Percentiles rank a stretch among this genome's conserved stretches.
Conservation (phyloP, 345 rosid species). For the Eucalyptus brandiana region DNA sequence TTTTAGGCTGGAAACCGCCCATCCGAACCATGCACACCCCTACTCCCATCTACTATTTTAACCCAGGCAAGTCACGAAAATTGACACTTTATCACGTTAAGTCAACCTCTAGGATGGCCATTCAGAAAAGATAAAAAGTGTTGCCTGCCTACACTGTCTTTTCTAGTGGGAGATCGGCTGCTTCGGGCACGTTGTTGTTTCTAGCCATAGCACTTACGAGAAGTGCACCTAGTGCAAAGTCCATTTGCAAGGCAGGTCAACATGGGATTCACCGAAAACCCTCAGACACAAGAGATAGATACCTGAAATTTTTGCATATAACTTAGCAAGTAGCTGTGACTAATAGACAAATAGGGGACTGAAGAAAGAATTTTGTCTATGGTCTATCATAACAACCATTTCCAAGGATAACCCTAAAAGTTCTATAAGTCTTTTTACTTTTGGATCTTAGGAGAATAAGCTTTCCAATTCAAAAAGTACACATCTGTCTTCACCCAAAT, state of each 20-base stretch:
- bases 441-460: background rate
- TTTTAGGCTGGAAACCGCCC: no score
- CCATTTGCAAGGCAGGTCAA: background rate
- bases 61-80: background rate
- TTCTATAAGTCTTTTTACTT: background rate
- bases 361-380: background rate
- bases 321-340: background rate
- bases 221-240: background rate
- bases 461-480: background rate
- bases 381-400: background rate
- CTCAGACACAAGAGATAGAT: background rate
- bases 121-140: background rate
- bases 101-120: background rate
- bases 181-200: background rate
- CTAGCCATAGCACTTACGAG: background rate
- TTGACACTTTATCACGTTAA: background rate
- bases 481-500: background rate
- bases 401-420: background rate
- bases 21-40: no score
- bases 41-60: background rate
- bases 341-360: background rate
- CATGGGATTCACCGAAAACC: background rate
- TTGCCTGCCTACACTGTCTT: background rate
- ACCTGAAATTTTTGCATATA: background rate
- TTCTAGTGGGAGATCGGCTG: background rate